Base-by-base conservation (phyloP, 202 grass and related monocot genomes). In the Carex sylvatica region DNA sequence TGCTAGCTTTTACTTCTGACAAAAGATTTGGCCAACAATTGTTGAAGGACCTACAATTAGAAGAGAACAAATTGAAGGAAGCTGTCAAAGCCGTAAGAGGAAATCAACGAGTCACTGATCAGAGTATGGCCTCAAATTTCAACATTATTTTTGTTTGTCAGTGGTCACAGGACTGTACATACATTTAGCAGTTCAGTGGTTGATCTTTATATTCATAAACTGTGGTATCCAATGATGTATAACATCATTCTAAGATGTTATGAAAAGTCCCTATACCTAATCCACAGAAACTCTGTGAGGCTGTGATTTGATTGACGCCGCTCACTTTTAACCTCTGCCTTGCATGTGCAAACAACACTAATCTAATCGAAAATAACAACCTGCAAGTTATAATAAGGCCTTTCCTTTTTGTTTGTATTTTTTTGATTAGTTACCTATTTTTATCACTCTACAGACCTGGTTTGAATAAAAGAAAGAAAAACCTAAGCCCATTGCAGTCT, bases 61-160 rank as follows among this genome's bases (percentile, higher is more conserved):
- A 83, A 64, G 88, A 91, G 70, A 93, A 86, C 64, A 83, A 87
- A 59, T 69, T 98, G 69, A 94, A 91, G 67, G 88, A 98, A 84
- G 90, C 92, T 79, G 88, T 98, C 76, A 87, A 68, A 68, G 84
- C 86, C 70, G 87, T 98, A 38, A 87, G 92, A 83, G 95, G 92
- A 84, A 98, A 88, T 79, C 88, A 98, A 76, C 83, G 92, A 78
- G 95, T 98, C 82, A 98, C 95, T 46, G 95, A 98, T 90, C 95
- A 93, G 76, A 98, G 95, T 98, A 98, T 84, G 88, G 62, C 40
- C 65, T 78, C 23, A 36, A n/a, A 62, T 18, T 55, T 75, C 56
- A 35, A 58, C 7, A 58, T 77, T 35, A 18, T 70, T 58, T 23
- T 36, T 77, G 52, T 35, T 56, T 77, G 26, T 77, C 3, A n/a